Base-by-base conservation (phyloP, 73 alveolate species). In the Paramecium sonneborni region DNA sequence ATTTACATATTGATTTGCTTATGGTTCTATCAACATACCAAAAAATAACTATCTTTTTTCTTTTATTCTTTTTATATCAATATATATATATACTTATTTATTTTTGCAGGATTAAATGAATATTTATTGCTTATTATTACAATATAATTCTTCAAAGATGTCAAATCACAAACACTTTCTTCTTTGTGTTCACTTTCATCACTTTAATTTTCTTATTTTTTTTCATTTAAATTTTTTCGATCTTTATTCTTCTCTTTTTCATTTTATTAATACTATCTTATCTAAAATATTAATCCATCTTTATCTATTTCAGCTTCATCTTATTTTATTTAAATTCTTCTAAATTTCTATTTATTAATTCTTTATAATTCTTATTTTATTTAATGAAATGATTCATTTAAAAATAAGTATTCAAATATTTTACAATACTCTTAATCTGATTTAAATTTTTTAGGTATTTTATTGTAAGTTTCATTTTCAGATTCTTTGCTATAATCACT, bases 341-440 rank as follows among this genome's bases (percentile, higher is more conserved):
- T 86, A 18, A 58, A 35, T 41, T 86, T 23, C 67, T 67, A 23
- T 58, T 39, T 86, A 62, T 58, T 38, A 86, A 62, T 30, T 15
- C 62, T 32, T 34, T 34, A 21, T 32, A 86, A 58, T 39, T 62
- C 88, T 41, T 62, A 34, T 67, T 62, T 46, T 5, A 62, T 68
- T 35, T 86, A 62, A 6, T 85, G 57, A 23, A 62, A 37, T 0
- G 72, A 34, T 37, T 86, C 93, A 57, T 62, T 86, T 57, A 86
- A 62, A 62, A 86, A 86, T 58, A 86, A 76, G 72, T 86, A 86
- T 35, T 86, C 93, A 68, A 86, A 86, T 28, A 86, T 86, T 18
- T 52, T 86, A 37, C 85, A 18, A 86, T 86, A 86, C 10, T 86
- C 93, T 23, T 18, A 2, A 35, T 28, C 46, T 30, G 55, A 15